Evolutionary conservation across 2,329 filamentous ascomycete genomes (phyloP), one percentile per base, ranked within the genome.

Genomic region (Periconia macrospinosa): DNA sequence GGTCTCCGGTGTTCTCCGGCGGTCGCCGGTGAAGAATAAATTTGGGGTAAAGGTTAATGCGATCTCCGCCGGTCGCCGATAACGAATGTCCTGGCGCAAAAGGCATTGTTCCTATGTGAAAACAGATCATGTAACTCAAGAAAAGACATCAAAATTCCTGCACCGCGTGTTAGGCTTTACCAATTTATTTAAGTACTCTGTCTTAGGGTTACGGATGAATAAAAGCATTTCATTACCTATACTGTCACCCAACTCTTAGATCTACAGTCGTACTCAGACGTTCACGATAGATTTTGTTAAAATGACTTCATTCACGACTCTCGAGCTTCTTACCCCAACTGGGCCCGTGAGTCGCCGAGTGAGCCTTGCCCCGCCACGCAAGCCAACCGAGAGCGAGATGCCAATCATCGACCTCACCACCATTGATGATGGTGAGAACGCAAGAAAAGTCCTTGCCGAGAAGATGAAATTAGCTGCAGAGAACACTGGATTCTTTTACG

Each of bases 391-490:
- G 11, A 75, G 55, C 76, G 77, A 40, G 66, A 72, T n/a, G 66
- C 73, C 60, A 70, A 41, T 55, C 9, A 59, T 59, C 11, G 50
- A 77, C 6, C 71, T 77, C 8, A 69, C 69, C 41, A 53, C 70
- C 70, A 35, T 72, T 66, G 15, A 70, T 60, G 42, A 70, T 70
- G 11, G 77, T 61, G 23, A 73, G 64, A 47, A 78, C 56, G 62
- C 76, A 75, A 19, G 69, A 69, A 35, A 73, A 58, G 6, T 76
- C 60, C 30, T 78, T 60, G 73, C 75, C 77, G 7, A 35, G 2
- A 19, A 53, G 17, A 50, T 59, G 5, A 30, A 48, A 19, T 20
- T 40, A 6, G 55, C 56, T 19, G 50, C 53, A 17, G 51, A 58
- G 20, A 49, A 54, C 3, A 54, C 53, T 11, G 55, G 55, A 2